Conservation (phyloP, 2,329 filamentous ascomycete species). For the Coniella lustricola region DNA sequence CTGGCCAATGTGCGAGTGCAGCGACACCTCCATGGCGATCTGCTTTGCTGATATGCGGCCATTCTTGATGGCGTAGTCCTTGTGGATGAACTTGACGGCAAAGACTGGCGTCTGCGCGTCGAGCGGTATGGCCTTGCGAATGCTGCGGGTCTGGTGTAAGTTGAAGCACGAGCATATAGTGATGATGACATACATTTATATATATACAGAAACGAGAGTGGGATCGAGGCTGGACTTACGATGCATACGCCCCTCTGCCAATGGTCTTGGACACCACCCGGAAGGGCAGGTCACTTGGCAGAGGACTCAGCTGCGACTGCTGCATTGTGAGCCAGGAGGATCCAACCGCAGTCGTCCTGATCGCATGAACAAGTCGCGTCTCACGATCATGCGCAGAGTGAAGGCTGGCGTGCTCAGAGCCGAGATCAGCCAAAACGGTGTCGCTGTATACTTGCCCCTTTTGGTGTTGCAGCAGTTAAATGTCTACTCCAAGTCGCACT, state of each 20-base stretch:
- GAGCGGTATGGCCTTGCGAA: slow-evolving; percentile 84
- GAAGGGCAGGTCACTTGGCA: slow-evolving; percentile 82
- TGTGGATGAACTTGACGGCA: slow-evolving; percentile 98
- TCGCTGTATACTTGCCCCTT: no score
- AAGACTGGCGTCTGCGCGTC: slow-evolving; percentile 68
- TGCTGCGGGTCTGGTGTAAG: slow-evolving; percentile 44
- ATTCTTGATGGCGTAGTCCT: slow-evolving; percentile 83
- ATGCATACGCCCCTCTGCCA: slow-evolving; percentile 93
- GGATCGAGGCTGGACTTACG: slow-evolving; percentile 46
- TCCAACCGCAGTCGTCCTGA: not conserved
- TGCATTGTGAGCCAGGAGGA: slow-evolving; percentile 33
- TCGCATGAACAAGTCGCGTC: not conserved
- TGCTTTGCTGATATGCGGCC: slow-evolving; percentile 86
- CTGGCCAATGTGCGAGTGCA: slow-evolving; percentile 81
- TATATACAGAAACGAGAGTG: slow-evolving; percentile 14
- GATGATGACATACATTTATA: no score
- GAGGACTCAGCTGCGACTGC: slow-evolving; percentile 81
- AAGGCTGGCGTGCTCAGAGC: no score
- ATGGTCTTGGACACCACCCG: slow-evolving; percentile 94
- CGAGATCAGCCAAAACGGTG: no score
- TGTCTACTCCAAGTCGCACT: no score
- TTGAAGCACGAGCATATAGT: slow-evolving; percentile 12
- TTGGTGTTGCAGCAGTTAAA: no score
- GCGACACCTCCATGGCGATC: slow-evolving; percentile 81
- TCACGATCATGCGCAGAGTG: not conserved